Evolutionary conservation across 1,284 basidiomycete genomes (phyloP).

Genomic region (Pseudozyma pruni): DNA sequence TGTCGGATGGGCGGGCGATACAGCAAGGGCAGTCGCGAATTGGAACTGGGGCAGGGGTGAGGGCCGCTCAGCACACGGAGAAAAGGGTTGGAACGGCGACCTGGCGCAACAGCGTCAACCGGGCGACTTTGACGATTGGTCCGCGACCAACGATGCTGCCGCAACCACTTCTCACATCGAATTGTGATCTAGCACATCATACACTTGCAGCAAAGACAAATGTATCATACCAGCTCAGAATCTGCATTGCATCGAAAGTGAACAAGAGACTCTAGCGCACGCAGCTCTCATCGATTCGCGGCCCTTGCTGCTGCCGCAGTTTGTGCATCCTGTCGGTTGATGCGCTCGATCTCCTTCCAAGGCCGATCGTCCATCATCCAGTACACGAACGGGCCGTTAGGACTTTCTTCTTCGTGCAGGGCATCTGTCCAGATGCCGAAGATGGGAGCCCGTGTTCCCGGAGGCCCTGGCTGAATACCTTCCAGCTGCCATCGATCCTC

Average conservation of each 20-base stretch:
- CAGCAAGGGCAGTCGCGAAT: slow-evolving; percentile 32
- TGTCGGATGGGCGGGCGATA: slow-evolving; percentile 37
- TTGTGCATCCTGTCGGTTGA: slow-evolving; percentile 28
- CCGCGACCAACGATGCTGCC: slow-evolving; percentile 13
- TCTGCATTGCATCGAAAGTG: too few relatives aligned
- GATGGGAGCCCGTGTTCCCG: slow-evolving; percentile 48
- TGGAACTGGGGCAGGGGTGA: slow-evolving; percentile 28
- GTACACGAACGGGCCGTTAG: slow-evolving; percentile 47
- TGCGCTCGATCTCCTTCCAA: slow-evolving; percentile 40
- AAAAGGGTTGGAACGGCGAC: slow-evolving; percentile 5
- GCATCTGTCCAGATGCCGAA: slow-evolving; percentile 55
- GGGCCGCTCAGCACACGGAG: neutral
- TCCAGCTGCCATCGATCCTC: slow-evolving; percentile 53
- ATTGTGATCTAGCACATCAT: slow-evolving; percentile 8
- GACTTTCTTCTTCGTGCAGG: slow-evolving; percentile 38
- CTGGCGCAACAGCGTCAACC: slow-evolving; percentile 13
- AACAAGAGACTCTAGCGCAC: too few relatives aligned
- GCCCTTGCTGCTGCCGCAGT: slow-evolving; percentile 13
- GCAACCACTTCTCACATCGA: slow-evolving; percentile 10
- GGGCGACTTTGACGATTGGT: slow-evolving; percentile 40
- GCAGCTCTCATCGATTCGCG: too few relatives aligned
- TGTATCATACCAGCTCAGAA: slow-evolving; percentile 1
- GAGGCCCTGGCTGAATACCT: slow-evolving; percentile 48
- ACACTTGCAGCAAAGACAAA: neutral
- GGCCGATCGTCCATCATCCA: slow-evolving; percentile 51